phyloP scores from a whole-genome alignment of 805 yeast species.

The Aciculoconidium aculeatum region DNA sequence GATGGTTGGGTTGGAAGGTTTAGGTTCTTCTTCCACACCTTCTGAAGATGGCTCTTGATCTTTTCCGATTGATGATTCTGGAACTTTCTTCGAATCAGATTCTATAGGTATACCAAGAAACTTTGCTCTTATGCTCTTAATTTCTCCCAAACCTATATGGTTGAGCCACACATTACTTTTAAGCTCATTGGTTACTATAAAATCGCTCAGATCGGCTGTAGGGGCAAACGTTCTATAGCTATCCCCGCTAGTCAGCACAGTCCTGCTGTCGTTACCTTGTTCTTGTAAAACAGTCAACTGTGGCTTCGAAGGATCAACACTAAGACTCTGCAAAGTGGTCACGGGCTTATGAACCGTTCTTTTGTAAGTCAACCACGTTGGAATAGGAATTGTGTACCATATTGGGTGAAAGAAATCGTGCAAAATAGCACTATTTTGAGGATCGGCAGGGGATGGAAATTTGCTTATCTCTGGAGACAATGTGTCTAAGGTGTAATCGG shows the following conservation, averaged over 20 bases:
- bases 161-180: slow-evolving; percentile 34
- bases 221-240: slow-evolving; percentile 34
- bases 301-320: slow-evolving; percentile 8
- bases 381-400: slow-evolving; percentile 39
- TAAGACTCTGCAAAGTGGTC: slow-evolving; percentile 4
- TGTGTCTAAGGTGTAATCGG: slow-evolving; percentile 22
- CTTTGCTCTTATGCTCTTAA: slow-evolving; percentile 21
- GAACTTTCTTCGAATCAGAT: slow-evolving; percentile 16
- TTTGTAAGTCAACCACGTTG: slow-evolving; percentile 37
- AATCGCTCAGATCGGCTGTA: slow-evolving; percentile 25
- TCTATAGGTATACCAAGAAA: too few relatives aligned
- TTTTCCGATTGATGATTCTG: too few relatives aligned
- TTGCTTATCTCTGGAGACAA: slow-evolving; percentile 26
- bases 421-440: slow-evolving; percentile 29
- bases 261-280: slow-evolving; percentile 15
- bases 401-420: slow-evolving; percentile 39
- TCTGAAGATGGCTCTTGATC: too few relatives aligned
- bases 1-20: too few relatives aligned
- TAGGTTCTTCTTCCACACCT: too few relatives aligned
- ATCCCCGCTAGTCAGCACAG: slow-evolving; percentile 16
- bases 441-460: slow-evolving; percentile 28
- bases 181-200: slow-evolving; percentile 26
- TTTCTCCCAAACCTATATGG: slow-evolving; percentile 31
- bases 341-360: slow-evolving; percentile 13
- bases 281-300: slow-evolving; percentile 20